phyloP scores from a whole-genome alignment of 371 early-diverging fungal species.

The Mortierella sp. region DNA sequence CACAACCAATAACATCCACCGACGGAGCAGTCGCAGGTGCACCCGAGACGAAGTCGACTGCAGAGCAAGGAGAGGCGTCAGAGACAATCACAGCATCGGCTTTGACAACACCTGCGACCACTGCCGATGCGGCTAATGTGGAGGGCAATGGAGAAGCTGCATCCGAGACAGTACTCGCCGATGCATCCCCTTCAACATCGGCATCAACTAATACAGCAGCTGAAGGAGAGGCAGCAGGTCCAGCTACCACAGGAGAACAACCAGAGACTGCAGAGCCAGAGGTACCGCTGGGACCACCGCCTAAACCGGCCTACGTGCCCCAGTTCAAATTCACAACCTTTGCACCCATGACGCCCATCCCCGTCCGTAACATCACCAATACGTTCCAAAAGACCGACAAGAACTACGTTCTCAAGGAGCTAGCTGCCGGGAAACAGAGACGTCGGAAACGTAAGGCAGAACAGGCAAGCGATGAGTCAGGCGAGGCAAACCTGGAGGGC shows the following conservation, averaged over 20 bases:
- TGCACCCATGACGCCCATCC: slow-evolving; percentile 32
- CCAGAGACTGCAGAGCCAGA: slow-evolving; percentile 1
- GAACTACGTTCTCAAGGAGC: slow-evolving; percentile 48
- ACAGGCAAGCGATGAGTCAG: not conserved
- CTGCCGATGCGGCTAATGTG: not conserved
- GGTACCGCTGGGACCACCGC: slow-evolving; percentile 4
- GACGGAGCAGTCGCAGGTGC: not conserved
- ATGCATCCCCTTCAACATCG: not conserved
- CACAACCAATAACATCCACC: not conserved
- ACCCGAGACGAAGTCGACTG: not conserved
- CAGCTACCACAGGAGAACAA: not conserved
- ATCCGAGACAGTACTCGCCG: not conserved
- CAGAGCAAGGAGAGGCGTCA: not conserved
- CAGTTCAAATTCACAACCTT: slow-evolving; percentile 57
- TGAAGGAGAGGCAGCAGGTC: not conserved
- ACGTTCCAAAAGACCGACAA: slow-evolving; percentile 47
- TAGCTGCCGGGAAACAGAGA: slow-evolving; percentile 21
- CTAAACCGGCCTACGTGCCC: slow-evolving; percentile 30
- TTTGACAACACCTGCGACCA: not conserved
- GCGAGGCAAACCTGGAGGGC: slow-evolving; percentile 1
- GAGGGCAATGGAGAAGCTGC: not conserved
- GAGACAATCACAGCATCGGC: not conserved
- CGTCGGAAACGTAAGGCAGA: slow-evolving; percentile 32
- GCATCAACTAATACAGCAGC: not conserved
- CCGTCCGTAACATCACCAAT: slow-evolving; percentile 44